Conservation (phyloP, 1,284 basidiomycete genomes). For the Tylopilus sp. region DNA sequence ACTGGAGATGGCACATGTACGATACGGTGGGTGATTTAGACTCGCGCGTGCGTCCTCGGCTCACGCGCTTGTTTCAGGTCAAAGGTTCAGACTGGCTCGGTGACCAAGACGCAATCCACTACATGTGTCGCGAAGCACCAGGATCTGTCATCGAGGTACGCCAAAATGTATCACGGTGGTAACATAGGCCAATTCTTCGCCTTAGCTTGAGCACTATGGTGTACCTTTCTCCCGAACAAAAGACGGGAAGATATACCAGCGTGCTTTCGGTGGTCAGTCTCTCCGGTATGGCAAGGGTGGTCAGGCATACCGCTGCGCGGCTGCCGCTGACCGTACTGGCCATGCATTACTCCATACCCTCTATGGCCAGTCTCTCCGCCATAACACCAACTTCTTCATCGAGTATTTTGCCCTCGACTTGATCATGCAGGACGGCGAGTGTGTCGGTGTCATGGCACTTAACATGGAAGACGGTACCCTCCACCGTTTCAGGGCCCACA, state of each 20-base stretch:
- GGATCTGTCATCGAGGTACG: slow-evolving; percentile 85
- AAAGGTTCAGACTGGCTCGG: slow-evolving; percentile 99
- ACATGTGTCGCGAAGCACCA: slow-evolving; percentile 97
- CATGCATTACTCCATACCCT: slow-evolving; percentile 98
- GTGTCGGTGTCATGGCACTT: slow-evolving; percentile 97
- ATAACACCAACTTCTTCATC: slow-evolving; percentile 99
- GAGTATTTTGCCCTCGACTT: slow-evolving; percentile 98
- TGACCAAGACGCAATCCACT: slow-evolving; percentile 99
- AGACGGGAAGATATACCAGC: slow-evolving; percentile 99
- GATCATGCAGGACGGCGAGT: slow-evolving; percentile 98
- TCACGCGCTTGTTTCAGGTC: slow-evolving; percentile 50
- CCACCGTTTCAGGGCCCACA: slow-evolving; percentile 97
- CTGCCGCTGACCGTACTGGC: slow-evolving; percentile 97
- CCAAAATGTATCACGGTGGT: background rate
- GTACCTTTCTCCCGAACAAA: slow-evolving; percentile 98
- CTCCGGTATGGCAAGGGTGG: slow-evolving; percentile 97
- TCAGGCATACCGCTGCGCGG: slow-evolving; percentile 98
- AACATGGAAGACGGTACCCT: slow-evolving; percentile 99
- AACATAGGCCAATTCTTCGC: slow-evolving; percentile 1
- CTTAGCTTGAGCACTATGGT: slow-evolving; percentile 95
- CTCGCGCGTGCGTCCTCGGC: background rate
- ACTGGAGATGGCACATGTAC: slow-evolving; percentile 99
- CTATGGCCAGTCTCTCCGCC: slow-evolving; percentile 96
- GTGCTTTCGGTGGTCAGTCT: slow-evolving; percentile 98
- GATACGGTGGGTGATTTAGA: slow-evolving; percentile 68